Evolutionary conservation across 768 basidiomycete genomes (phyloP).

Genomic region (Mycena metata): DNA sequence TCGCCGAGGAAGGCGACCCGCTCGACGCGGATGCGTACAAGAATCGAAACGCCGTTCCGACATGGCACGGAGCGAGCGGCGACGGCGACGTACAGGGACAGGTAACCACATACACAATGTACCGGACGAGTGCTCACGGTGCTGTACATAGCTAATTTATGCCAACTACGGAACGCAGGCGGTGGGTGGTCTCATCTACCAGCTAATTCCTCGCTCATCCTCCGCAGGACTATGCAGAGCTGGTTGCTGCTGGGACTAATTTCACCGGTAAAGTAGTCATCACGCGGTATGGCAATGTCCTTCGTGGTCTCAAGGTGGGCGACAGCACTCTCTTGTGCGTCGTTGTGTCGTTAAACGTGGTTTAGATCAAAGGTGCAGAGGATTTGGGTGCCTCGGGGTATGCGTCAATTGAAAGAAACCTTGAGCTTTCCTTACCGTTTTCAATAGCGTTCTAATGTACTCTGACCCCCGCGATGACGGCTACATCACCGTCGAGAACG

Average conservation of each 20-base stretch:
- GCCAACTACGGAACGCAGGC: conserved; percentile 85
- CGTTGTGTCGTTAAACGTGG: conserved; percentile 22
- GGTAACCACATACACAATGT: conserved; percentile 39
- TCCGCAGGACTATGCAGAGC: conserved; percentile 60
- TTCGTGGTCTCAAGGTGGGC: conserved; percentile 87
- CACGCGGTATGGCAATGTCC: conserved; percentile 79
- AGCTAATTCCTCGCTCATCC: background rate
- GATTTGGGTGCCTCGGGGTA: conserved; percentile 81
- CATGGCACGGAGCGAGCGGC: conserved; percentile 90
- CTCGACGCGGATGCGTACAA: conserved; percentile 80
- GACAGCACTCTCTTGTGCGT: background rate
- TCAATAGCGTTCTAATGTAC: conserved; percentile 73
- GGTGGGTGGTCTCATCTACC: conserved; percentile 40
- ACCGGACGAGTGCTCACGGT: background rate
- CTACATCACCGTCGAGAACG: conserved; percentile 79
- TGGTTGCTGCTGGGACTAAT: conserved; percentile 75
- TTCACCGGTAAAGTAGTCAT: conserved; percentile 85
- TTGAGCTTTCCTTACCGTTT: background rate
- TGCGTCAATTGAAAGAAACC: background rate
- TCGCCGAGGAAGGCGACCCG: conserved; percentile 78
- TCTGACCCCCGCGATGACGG: conserved; percentile 91
- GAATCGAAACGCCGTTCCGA: conserved; percentile 74
- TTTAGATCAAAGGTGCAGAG: conserved; percentile 83
- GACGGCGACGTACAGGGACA: conserved; percentile 81
- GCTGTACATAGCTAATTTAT: conserved; percentile 69